Percentiles rank a stretch among this genome's conserved stretches.
phyloP scores from a whole-genome alignment of 345 rosid genomes.

The Gossypium herbaceum region DNA sequence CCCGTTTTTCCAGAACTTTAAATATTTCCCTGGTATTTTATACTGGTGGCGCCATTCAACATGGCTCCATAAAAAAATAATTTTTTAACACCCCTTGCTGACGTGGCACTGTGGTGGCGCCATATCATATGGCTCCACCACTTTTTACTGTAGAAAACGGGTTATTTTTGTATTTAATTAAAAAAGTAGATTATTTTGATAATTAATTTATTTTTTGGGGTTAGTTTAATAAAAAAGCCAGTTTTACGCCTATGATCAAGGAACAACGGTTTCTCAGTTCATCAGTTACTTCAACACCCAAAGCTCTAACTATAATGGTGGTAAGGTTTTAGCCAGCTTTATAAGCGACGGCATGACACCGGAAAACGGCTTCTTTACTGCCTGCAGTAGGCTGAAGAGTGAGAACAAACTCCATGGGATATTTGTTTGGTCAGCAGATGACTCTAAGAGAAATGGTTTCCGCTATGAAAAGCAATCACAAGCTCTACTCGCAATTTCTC shows the following conservation, averaged over 20 bases:
- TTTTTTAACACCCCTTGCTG: no score
- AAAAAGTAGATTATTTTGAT: no score
- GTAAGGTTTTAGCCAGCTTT: slow-evolving; percentile 31
- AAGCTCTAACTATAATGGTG: slow-evolving; percentile 29
- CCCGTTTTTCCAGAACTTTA: no score
- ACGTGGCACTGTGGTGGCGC: no score
- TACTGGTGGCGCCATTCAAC: no score
- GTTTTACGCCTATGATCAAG: slow-evolving; percentile 28
- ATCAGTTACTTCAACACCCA: slow-evolving; percentile 33
- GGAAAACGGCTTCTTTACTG: slow-evolving; percentile 32
- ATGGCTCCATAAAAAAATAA: no score
- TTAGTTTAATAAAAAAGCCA: no score
- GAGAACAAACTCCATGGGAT: slow-evolving; percentile 34
- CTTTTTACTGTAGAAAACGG: no score
- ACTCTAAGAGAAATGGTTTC: slow-evolving; percentile 26
- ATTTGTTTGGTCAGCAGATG: slow-evolving; percentile 44
- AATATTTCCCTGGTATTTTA: no score
- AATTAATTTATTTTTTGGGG: no score
- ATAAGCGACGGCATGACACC: slow-evolving; percentile 31
- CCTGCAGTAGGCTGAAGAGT: slow-evolving; percentile 31
- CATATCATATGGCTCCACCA: no score
- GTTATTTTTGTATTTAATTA: no score
- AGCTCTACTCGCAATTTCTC: slow-evolving; percentile 26
- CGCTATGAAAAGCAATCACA: slow-evolving; percentile 38
- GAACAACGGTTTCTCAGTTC: slow-evolving; percentile 31